phyloP scores from a whole-genome alignment of 371 early-diverging fungal species.

The Mortierella sp. region DNA sequence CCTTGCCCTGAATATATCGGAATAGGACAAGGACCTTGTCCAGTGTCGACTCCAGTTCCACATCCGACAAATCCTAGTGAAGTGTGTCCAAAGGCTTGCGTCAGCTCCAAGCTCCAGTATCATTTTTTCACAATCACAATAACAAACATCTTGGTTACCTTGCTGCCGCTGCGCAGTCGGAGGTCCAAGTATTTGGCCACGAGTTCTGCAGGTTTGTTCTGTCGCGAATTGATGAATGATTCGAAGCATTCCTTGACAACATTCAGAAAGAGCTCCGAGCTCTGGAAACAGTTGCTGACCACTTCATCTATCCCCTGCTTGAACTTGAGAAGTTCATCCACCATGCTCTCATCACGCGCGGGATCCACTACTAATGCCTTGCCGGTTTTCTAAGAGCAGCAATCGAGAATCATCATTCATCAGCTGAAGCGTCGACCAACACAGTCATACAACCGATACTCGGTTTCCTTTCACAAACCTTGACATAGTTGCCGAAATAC shows the following conservation, averaged over 20 bases:
- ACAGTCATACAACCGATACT: too few species aligned
- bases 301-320: constrained; percentile 76
- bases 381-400: constrained; percentile 66
- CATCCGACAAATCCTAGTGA: constrained; percentile 62
- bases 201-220: constrained; percentile 89
- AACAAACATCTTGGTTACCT: constrained; percentile 56
- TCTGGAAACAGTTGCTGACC: constrained; percentile 68
- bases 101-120: too few species aligned
- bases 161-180: constrained; percentile 57
- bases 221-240: constrained; percentile 83
- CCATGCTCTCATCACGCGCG: constrained; percentile 67
- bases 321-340: constrained; percentile 74
- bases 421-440: too few species aligned
- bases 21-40: constrained; percentile 86
- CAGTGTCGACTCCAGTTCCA: constrained; percentile 70
- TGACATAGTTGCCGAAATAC: constrained; percentile 54
- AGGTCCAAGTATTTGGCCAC: constrained; percentile 86
- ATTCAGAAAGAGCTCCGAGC: constrained; percentile 67
- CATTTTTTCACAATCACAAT: too few species aligned
- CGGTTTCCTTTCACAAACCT: constrained; percentile 55
- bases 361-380: constrained; percentile 63
- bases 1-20: constrained; percentile 91
- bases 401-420: background rate
- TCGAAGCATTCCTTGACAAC: constrained; percentile 89
- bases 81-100: background rate